A percentile compares a stretch with the other conserved stretches of the same genome.
phyloP scores from a whole-genome alignment of 176 grass and related monocot genomes.

The Elymus sibiricus region DNA sequence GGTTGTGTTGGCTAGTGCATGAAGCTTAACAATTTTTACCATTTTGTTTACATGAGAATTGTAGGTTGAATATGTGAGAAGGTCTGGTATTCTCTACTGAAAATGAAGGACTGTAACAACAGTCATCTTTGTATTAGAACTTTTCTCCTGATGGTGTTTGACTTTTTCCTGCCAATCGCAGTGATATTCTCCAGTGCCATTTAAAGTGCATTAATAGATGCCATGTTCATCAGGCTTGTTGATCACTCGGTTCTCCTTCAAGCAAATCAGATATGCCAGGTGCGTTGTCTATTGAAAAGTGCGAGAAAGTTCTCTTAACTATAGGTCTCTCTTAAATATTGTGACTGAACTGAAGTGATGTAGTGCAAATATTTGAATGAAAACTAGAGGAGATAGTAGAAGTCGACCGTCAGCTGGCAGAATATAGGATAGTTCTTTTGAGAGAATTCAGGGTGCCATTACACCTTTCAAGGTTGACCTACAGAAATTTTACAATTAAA shows the following conservation, averaged over 20 bases:
- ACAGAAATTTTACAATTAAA: slow-evolving; percentile 12
- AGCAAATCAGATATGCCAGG: slow-evolving; percentile 66
- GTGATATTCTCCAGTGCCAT: slow-evolving; percentile 56
- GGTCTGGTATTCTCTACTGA: background rate
- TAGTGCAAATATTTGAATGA: background rate
- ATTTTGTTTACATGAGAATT: background rate
- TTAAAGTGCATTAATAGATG: slow-evolving; percentile 81
- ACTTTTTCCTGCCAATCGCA: slow-evolving; percentile 44
- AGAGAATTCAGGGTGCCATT: slow-evolving; percentile 38
- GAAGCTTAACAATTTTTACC: no score
- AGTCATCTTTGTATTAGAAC: background rate
- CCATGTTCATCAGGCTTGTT: slow-evolving; percentile 61
- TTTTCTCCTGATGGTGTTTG: slow-evolving; percentile 3
- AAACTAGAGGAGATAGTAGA: slow-evolving; percentile 28
- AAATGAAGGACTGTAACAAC: background rate
- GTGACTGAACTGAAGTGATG: background rate
- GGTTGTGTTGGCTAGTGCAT: no score
- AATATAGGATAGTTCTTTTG: no score
- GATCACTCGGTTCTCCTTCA: slow-evolving; percentile 67
- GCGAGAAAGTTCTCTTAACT: background rate
- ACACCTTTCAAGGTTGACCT: slow-evolving; percentile 85
- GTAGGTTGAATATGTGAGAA: background rate
- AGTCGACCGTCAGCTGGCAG: background rate
- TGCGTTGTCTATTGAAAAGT: slow-evolving; percentile 46
- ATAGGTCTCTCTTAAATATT: background rate